A percentile compares a stretch with the other conserved stretches of the same genome.
Conservation (phyloP, 768 basidiomycete genomes). For the Tulasnella sp. region DNA sequence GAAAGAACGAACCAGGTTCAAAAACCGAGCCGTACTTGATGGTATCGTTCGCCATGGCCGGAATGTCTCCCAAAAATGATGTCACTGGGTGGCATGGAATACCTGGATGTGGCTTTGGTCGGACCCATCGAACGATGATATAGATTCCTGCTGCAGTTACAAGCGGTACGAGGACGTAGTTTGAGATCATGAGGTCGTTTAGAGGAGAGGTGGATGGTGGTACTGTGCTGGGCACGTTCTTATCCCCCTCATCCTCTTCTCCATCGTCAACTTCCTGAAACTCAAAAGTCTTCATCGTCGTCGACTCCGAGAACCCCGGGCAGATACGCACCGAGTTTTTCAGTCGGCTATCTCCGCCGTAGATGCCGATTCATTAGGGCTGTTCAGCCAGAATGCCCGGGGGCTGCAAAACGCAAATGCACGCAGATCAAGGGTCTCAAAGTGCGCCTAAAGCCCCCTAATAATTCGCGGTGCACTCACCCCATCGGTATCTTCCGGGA, state of each 20-base stretch:
- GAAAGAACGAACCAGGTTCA: constrained; percentile 6
- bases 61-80: constrained; percentile 22
- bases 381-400: no score
- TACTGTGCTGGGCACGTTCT: not conserved
- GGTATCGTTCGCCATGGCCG: not conserved
- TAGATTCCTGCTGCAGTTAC: not conserved
- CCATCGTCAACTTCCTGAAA: not conserved
- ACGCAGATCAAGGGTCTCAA: no score
- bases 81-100: constrained; percentile 11
- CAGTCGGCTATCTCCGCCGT: not conserved
- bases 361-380: not conserved
- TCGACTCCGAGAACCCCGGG: not conserved
- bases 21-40: constrained; percentile 15
- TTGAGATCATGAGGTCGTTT: not conserved
- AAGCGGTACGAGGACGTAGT: not conserved
- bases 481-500: no score
- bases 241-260: not conserved
- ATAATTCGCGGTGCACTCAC: no score
- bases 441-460: no score
- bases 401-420: no score
- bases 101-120: not conserved
- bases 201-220: not conserved
- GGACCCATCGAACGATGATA: not conserved
- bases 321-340: not conserved
- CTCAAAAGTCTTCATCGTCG: not conserved